These are phyloP conservation scores for Coemansia sp. DNA, from an alignment of 192 early-diverging fungal species.

Conservation along the genomic window DNA sequence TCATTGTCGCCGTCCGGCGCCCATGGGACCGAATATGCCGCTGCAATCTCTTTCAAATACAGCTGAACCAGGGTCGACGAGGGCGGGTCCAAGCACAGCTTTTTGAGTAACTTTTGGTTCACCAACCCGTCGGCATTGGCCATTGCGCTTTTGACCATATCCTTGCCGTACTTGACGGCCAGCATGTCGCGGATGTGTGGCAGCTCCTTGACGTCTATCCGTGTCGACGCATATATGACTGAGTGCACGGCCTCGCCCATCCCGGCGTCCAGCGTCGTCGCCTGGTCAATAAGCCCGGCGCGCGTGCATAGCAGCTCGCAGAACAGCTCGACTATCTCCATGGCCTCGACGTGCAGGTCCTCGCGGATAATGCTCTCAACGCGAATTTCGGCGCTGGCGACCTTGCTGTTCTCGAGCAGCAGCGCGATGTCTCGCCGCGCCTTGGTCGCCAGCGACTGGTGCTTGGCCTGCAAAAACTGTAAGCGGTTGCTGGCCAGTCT, in stretches of 20 bases:
- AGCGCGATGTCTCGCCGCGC: conserved; percentile 77
- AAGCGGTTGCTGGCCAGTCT: conserved; percentile 85
- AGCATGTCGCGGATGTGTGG: conserved; percentile 71
- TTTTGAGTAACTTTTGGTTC: conserved; percentile 71
- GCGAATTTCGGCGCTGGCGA: conserved; percentile 79
- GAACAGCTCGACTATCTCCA: conserved; percentile 91
- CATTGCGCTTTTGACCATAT: conserved; percentile 67
- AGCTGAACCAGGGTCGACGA: conserved; percentile 72
- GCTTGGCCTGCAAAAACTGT: conserved; percentile 85
- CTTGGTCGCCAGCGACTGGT: conserved; percentile 65
- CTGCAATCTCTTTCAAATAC: conserved; percentile 89
- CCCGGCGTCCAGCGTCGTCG: conserved; percentile 69
- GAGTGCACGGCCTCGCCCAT: conserved; percentile 86
- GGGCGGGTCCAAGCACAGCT: conserved; percentile 74
- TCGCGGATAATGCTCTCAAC: conserved; percentile 94
- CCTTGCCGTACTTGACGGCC: conserved; percentile 76
- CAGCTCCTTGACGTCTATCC: conserved; percentile 84
- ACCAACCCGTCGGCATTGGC: conserved; percentile 73
- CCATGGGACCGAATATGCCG: conserved; percentile 72
- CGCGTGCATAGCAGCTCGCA: conserved; percentile 85
- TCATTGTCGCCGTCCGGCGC: conserved; percentile 51
- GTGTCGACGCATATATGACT: conserved; percentile 85
- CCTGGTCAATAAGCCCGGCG: conserved; percentile 80
- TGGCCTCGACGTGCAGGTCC: conserved; percentile 85
- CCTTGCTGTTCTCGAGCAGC: conserved; percentile 78